Base-by-base conservation (phyloP, 257 asterid genomes). In the Eustoma russellianum region DNA sequence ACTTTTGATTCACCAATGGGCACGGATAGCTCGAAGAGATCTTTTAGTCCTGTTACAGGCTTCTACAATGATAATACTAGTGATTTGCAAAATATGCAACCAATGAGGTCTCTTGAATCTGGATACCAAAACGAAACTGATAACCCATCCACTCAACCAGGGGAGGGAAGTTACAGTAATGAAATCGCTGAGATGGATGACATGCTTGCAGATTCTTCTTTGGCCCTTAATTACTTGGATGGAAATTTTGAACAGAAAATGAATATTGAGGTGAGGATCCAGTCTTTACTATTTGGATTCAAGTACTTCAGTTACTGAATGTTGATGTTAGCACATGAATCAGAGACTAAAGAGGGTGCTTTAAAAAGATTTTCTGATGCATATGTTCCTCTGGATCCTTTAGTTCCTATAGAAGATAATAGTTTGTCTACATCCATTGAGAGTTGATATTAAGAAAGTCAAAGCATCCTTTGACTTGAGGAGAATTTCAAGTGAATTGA, bases 1-100 rank as follows among this genome's bases (percentile, higher is more conserved):
- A 64, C 73, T 55, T 82, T 85, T 61, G 90, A 85, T 63, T 81
- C 97, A 6, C 95, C 94, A 3, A 69, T 64, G 57, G 71, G 61
- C 49, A 51, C 71, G 13, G 77, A 70, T 51, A 62, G 71, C 46
- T 70, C 57, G 67, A 75, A 68, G 62, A 74, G 71, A 61, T 69
- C 74, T 24, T 55, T 70, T 50, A 82, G 69, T 48, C 66, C 61
- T 5, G 72, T n/a, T n/a, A n/a, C 70, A 53, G 76, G 68, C 63
- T 66, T 71, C 62, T 73, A 70, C 9, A 16, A 53, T 7, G 65
- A 58, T 43, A 51, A 64, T 33, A 38, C 63, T 5, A 62, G 61
- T 44, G 78, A 76, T 57, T 61, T 77, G 56, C 75, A 69, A 57
- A 57, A 59, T 49, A 38, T 66, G 60, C 80, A 77, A 41, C 19